Evolutionary conservation across 192 early-diverging fungal genomes (phyloP).

Genomic region (Backusella macrospora): DNA sequence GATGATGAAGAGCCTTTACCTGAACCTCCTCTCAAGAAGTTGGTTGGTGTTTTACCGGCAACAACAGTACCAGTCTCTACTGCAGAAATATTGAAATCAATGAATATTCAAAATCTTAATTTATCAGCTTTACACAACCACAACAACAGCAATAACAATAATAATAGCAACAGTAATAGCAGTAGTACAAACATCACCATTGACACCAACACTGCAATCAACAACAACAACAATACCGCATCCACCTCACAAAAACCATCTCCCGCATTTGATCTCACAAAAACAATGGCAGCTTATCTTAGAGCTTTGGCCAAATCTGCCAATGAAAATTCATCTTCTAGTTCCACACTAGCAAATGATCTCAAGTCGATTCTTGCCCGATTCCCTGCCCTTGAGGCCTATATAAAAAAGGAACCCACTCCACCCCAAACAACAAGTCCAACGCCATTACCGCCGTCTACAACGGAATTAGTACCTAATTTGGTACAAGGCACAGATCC

Average conservation of each 20-base stretch:
- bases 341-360: slow-evolving; percentile 21
- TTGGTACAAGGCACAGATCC: background rate
- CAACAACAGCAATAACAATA: no score
- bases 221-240: slow-evolving; percentile 26
- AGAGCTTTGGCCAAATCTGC: slow-evolving; percentile 26
- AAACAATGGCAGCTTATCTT: slow-evolving; percentile 25
- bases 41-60: slow-evolving; percentile 1
- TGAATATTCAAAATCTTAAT: slow-evolving; percentile 36
- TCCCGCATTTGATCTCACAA: slow-evolving; percentile 26
- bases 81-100: slow-evolving; percentile 30
- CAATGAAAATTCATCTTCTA: slow-evolving; percentile 12
- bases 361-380: slow-evolving; percentile 29
- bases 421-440: slow-evolving; percentile 13
- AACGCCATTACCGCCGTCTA: background rate
- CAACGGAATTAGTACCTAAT: background rate
- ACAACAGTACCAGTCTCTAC: slow-evolving; percentile 14
- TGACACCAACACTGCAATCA: no score
- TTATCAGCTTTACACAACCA: slow-evolving; percentile 28
- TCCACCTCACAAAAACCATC: slow-evolving; percentile 19
- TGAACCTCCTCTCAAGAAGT: slow-evolving; percentile 6
- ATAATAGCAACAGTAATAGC: no score
- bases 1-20: slow-evolving; percentile 30
- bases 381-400: slow-evolving; percentile 33
- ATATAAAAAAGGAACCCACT: slow-evolving; percentile 32
- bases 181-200: no score